Conservation (phyloP, 805 yeast species). For the Kluyveromyces lactis region DNA sequence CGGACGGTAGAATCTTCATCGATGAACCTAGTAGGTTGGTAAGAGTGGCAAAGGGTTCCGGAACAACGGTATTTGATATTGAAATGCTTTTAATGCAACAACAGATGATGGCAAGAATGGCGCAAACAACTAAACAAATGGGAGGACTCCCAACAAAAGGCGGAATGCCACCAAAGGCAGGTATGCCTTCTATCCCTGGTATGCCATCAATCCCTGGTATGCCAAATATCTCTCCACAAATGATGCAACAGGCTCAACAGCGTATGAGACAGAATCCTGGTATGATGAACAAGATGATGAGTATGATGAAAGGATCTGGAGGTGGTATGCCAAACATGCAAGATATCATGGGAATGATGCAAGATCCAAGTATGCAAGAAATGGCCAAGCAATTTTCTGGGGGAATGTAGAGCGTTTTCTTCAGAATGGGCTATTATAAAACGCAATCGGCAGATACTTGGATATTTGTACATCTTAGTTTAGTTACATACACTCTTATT, state of each 20-base stretch:
- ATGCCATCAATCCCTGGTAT: slow-evolving; percentile 50
- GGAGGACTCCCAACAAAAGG: slow-evolving; percentile 35
- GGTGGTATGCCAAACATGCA: slow-evolving; percentile 66
- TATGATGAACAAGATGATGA: slow-evolving; percentile 65
- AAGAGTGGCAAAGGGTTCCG: slow-evolving; percentile 91
- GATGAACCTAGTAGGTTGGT: slow-evolving; percentile 79
- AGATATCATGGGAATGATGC: slow-evolving; percentile 55
- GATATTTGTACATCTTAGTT: background rate
- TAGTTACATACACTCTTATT: background rate
- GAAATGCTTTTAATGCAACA: slow-evolving; percentile 90
- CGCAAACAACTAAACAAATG: slow-evolving; percentile 46
- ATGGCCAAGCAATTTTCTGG: slow-evolving; percentile 44
- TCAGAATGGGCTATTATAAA: too few species aligned
- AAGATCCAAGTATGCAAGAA: slow-evolving; percentile 38
- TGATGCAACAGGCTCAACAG: slow-evolving; percentile 47
- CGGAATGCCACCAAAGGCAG: slow-evolving; percentile 26
- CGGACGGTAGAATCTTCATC: slow-evolving; percentile 75
- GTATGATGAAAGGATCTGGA: slow-evolving; percentile 56
- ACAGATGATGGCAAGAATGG: slow-evolving; percentile 91
- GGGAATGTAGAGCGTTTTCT: slow-evolving; percentile 14
- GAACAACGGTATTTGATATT: slow-evolving; percentile 85
- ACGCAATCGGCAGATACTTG: too few species aligned
- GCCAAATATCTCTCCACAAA: slow-evolving; percentile 33
- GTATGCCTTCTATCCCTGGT: slow-evolving; percentile 56
- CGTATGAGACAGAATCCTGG: slow-evolving; percentile 64